phyloP scores from a whole-genome alignment of 768 basidiomycete genomes.

The Mycena sanguinolenta region DNA sequence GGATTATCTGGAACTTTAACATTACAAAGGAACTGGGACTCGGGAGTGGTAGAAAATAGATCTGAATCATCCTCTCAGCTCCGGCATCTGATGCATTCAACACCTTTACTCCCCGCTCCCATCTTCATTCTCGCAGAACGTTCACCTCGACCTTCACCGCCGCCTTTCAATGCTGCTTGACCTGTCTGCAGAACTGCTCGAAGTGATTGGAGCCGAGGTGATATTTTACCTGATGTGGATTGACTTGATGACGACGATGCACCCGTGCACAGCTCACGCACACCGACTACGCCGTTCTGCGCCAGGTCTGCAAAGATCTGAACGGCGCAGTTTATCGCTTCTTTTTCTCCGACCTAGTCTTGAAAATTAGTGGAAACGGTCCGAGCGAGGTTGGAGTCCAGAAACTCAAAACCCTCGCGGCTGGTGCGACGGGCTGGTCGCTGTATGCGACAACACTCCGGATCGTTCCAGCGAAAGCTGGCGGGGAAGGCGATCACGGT shows the following conservation, averaged over 20 bases:
- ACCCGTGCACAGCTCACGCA: background rate
- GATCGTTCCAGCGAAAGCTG: background rate
- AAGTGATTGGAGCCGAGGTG: background rate
- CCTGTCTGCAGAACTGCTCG: background rate
- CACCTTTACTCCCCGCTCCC: too few species aligned
- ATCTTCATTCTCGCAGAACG: too few species aligned
- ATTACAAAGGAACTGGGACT: too few species aligned
- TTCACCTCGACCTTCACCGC: too few species aligned
- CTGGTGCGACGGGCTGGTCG: background rate
- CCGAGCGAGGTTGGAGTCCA: slow-evolving; percentile 2
- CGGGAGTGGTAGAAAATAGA: too few species aligned
- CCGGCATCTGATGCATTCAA: too few species aligned
- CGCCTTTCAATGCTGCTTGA: background rate
- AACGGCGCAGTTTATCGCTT: background rate
- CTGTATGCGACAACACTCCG: background rate
- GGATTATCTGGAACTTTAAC: too few species aligned
- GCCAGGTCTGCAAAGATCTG: background rate
- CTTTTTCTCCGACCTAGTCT: background rate
- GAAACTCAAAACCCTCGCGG: slow-evolving; percentile 1
- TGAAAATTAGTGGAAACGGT: background rate
- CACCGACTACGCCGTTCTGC: background rate
- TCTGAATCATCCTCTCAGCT: too few species aligned
- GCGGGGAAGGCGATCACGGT: too few species aligned
- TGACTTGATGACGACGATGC: background rate
- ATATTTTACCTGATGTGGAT: background rate